Base-by-base conservation (phyloP, 2,329 filamentous ascomycete species). In the Bipolaris cookei region DNA sequence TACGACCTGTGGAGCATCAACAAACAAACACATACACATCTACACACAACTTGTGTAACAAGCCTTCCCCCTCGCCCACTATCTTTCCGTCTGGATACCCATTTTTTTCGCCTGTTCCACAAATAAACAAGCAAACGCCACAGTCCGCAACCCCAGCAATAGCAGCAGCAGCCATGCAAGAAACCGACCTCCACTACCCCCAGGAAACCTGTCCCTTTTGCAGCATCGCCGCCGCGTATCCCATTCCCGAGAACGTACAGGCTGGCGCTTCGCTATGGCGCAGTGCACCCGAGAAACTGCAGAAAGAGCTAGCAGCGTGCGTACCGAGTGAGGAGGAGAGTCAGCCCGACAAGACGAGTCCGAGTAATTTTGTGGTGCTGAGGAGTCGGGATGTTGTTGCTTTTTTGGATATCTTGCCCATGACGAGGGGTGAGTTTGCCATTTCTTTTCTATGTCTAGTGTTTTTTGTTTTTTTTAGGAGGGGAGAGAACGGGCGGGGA, bases 331-430 rank as follows among this genome's bases (percentile, higher is more conserved):
- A 73, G 4, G 61, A 62, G 0, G 69, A 67, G 13, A 62, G 66
- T 16, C 54, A 69, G 14, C 59, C 71, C 38, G 61, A 68, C 48
- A 67, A 67, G 62, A 70, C 78, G 59, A 54, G 66, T 69, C 70
- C 77, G 64, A 76, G 76, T 62, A 77, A 75, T 50, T 80, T 85
- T 68, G 72, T 97, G 28, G 84, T 97, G 30, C 84, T 97, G 56
- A 91, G 90, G 2, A 95, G 91, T 0, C 87, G 87, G 1, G 76
- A 87, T 59, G 86, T 95, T 25, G 79, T 98, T 61, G 92, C 92
- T 39, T 98, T 98, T 78, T 84, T 98, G 67, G 94, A 98, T 78
- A 97, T 97, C 70, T 85, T 96, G 81, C 95, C 95, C 0, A 86
- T 98, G 49, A 90, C 90, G 0, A 82, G 82, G 0, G 93, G 93